phyloP scores from a whole-genome alignment of 2,329 filamentous ascomycete genomes.

The Penicillium sclerotigenum region DNA sequence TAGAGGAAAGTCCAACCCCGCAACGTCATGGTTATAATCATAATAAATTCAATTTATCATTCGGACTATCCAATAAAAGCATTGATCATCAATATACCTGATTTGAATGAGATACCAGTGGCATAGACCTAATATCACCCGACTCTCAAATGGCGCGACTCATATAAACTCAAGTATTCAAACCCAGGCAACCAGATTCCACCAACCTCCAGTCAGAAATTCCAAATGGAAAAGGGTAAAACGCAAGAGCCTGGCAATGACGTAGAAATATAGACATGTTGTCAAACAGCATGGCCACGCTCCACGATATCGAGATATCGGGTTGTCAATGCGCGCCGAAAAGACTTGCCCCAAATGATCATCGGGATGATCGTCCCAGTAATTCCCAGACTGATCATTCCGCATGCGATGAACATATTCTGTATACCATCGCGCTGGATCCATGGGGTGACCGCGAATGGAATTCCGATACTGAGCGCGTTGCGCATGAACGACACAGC shows the following conservation, averaged over 20 bases:
- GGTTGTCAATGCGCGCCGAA: constrained; percentile 9
- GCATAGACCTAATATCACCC: background rate
- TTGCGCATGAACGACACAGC: constrained; percentile 34
- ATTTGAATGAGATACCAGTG: background rate
- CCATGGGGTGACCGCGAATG: constrained; percentile 33
- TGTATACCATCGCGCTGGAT: constrained; percentile 22
- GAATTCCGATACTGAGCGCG: constrained; percentile 30
- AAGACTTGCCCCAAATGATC: constrained; percentile 23
- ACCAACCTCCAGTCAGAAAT: background rate
- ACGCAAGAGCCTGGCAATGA: background rate
- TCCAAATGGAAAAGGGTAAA: too few relatives aligned
- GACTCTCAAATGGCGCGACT: background rate
- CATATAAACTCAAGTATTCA: background rate
- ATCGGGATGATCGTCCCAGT: constrained; percentile 20
- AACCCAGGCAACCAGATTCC: background rate
- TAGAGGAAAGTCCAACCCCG: background rate
- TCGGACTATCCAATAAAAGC: background rate
- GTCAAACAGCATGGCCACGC: background rate
- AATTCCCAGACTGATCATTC: constrained; percentile 25
- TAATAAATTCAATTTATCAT: background rate
- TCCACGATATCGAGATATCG: constrained; percentile 16
- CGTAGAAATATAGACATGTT: too few relatives aligned
- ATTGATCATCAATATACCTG: too few relatives aligned
- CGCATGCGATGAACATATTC: constrained; percentile 29
- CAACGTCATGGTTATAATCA: background rate